Percentiles rank a stretch among this genome's conserved stretches.
Conservation (phyloP, 2,329 filamentous ascomycete genomes). For the Xylaria sp. region DNA sequence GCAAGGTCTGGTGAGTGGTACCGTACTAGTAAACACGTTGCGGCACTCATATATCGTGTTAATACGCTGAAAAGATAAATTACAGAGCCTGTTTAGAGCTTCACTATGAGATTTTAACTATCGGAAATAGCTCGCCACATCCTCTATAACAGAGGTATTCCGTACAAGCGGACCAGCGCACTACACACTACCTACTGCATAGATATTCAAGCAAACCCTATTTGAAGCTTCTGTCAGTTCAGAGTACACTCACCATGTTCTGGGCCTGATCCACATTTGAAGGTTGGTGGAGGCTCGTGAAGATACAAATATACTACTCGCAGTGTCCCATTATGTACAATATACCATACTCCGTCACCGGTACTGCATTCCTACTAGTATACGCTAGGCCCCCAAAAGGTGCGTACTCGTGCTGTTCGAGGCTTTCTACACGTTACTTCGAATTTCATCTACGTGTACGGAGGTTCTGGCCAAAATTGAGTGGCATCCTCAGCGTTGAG, state of each 20-base stretch:
- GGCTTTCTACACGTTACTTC: not conserved
- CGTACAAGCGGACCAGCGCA: not conserved
- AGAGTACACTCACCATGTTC: not conserved
- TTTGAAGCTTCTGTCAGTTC: conserved; percentile 2
- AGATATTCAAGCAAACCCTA: conserved; percentile 6
- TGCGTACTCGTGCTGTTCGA: not conserved
- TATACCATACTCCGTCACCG: conserved; percentile 10
- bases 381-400: not conserved
- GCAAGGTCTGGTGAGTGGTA: conserved; percentile 11
- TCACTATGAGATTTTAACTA: not conserved
- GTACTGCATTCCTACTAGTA: conserved; percentile 9
- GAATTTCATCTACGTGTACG: not conserved
- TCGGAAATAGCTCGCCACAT: conserved; percentile 2
- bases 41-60: conserved; percentile 9
- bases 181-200: not conserved
- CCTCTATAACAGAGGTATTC: not conserved
- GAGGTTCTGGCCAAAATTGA: too few relatives aligned
- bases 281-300: conserved; percentile 10
- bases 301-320: conserved; percentile 5
- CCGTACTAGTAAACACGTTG: conserved; percentile 5
- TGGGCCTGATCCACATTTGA: conserved; percentile 11
- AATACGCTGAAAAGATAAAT: conserved; percentile 25
- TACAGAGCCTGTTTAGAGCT: conserved; percentile 15
- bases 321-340: conserved; percentile 7
- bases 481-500: too few relatives aligned